These are phyloP conservation scores for Chaetomium cochliodes DNA, from an alignment of 495 filamentous ascomycete species.

Conservation along the genomic window DNA sequence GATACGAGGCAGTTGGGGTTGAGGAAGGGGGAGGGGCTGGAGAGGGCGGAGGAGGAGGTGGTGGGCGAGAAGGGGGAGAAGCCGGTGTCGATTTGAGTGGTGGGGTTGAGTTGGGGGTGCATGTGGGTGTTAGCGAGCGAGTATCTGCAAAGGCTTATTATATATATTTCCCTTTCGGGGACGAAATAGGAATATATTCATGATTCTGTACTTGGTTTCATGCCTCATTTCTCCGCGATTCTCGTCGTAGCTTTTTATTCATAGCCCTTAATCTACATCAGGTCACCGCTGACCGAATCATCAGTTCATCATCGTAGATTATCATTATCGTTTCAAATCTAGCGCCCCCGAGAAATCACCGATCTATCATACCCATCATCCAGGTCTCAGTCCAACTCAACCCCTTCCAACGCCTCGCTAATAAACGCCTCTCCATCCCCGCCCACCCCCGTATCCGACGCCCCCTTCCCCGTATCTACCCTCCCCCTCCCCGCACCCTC, in stretches of 20 bases:
- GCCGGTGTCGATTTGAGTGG: background rate
- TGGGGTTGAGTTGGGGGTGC: background rate
- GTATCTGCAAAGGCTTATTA: background rate
- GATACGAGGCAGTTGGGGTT: conserved; percentile 67
- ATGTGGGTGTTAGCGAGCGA: background rate
- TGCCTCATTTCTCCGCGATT: no score
- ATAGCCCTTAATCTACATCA: no score
- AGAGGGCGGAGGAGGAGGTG: background rate
- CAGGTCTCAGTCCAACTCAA: conserved; percentile 44
- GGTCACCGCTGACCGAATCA: no score
- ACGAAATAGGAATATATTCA: no score
- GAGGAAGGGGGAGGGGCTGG: conserved; percentile 38
- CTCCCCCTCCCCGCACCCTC: conserved; percentile 16
- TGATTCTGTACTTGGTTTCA: no score
- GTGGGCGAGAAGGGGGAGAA: background rate
- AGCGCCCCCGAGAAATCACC: background rate
- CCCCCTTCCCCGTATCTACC: background rate
- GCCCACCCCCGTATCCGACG: background rate
- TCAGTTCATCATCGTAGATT: no score
- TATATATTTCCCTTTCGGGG: no score
- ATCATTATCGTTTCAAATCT: background rate
- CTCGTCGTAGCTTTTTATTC: no score
- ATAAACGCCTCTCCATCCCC: conserved; percentile 39
- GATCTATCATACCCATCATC: background rate
- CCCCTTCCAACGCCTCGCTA: conserved; percentile 43